These are phyloP conservation scores for Fusarium armeniacum DNA, from an alignment of 2,329 filamentous ascomycete species.

Conservation along the genomic window DNA sequence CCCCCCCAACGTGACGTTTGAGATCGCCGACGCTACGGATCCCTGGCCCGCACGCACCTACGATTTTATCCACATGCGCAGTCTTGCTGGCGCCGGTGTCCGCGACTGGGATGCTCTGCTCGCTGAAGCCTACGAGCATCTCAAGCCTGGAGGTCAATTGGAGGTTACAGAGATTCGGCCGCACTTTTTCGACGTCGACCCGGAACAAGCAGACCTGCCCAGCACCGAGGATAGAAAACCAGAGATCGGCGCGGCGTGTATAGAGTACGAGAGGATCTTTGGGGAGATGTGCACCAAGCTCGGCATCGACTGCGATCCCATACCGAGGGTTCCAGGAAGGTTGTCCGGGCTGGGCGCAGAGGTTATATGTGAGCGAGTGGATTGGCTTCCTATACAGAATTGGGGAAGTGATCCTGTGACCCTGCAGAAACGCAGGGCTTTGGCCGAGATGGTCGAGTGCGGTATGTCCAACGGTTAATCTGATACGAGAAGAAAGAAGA, in stretches of 20 bases:
- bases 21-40: constrained; percentile 70
- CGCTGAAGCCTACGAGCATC: constrained; percentile 55
- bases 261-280: constrained; percentile 55
- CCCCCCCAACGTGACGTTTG: constrained; percentile 71
- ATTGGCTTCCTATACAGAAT: constrained; percentile 58
- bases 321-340: constrained; percentile 54
- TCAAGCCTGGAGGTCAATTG: constrained; percentile 61
- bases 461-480: constrained; percentile 48
- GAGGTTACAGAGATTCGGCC: constrained; percentile 61
- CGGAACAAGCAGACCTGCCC: constrained; percentile 39
- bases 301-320: constrained; percentile 59
- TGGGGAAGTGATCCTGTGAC: constrained; percentile 59
- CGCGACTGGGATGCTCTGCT: constrained; percentile 58
- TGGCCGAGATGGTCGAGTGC: constrained; percentile 56
- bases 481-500: not conserved
- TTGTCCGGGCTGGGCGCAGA: constrained; percentile 58
- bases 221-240: constrained; percentile 30
- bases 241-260: constrained; percentile 50
- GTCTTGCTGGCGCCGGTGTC: constrained; percentile 62
- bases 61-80: constrained; percentile 61
- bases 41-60: constrained; percentile 55
- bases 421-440: constrained; percentile 55
- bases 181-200: constrained; percentile 58
- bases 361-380: constrained; percentile 56
- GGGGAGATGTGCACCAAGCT: constrained; percentile 48